phyloP scores from a whole-genome alignment of 2,329 filamentous ascomycete species.

The Alternaria brassicicola region DNA sequence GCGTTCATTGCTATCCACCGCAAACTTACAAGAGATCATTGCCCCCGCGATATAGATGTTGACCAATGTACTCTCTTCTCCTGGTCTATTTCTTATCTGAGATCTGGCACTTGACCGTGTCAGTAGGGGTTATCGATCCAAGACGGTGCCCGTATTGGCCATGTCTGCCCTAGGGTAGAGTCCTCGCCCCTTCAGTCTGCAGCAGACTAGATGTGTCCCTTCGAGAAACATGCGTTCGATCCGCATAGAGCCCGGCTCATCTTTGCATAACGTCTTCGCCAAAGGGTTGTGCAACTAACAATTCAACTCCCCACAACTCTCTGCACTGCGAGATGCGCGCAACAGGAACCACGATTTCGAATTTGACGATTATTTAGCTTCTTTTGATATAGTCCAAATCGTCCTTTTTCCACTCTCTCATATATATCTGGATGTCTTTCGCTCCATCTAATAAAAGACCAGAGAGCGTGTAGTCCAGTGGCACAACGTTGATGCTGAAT shows the following conservation, averaged over 20 bases:
- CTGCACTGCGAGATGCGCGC: too few species aligned
- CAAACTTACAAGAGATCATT: not conserved
- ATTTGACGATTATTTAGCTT: not conserved
- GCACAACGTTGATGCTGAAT: not conserved
- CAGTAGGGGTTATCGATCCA: not conserved
- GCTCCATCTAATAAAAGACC: not conserved
- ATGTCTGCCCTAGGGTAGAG: not conserved
- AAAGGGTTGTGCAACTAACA: too few species aligned
- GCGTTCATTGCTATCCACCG: not conserved
- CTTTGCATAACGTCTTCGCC: too few species aligned
- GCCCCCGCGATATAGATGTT: not conserved
- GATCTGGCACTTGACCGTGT: not conserved
- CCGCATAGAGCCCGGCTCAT: not conserved
- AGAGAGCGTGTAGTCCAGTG: not conserved
- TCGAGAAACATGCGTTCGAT: constrained; percentile 9
- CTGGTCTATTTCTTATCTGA: too few species aligned
- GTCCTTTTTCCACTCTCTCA: not conserved
- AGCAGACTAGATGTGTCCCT: not conserved
- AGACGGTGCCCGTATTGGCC: not conserved
- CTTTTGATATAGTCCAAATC: not conserved
- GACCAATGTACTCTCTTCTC: too few species aligned
- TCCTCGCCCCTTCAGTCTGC: constrained; percentile 1
- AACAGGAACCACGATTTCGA: too few species aligned
- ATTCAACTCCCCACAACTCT: too few species aligned
- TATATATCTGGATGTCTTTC: not conserved